Evolutionary conservation across 106 monocot genomes (phyloP), one percentile per base, ranked within the genome.

Genomic region (Apostasia shenzhenica): DNA sequence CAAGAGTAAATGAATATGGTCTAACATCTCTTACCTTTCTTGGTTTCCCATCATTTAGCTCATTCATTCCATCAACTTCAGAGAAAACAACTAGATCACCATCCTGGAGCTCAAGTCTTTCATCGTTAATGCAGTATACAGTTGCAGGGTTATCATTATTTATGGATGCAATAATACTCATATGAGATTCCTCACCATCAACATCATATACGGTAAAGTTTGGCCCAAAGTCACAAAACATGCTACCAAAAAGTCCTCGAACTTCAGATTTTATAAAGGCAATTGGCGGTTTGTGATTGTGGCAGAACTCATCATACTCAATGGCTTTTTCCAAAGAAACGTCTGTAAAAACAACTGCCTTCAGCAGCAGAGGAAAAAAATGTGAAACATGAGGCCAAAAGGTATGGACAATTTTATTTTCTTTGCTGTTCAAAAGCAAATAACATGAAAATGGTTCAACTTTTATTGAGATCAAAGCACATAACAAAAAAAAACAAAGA

Each of bases 341-440:
- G 45, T 97, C 97, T 69, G 97, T 97, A 66, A 97, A 92, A 58
- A 97, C 83, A 40, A 97, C 92, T 71, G 84, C 92, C 97, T 97
- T 84, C 59, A 82, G 4, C 46, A 55, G 26, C 26, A 26, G 26
- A 26, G 26, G 26, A 26, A 26, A 26, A 26, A 26, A 26, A 59
- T 45, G 62, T 45, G 45, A 39, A 45, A n/a, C 45, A 37, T 63
- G 13, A 42, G 8, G 45, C 41, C 5, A 8, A 59, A 13, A 63
- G 1, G 42, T 63, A 45, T 4, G n/a, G 45, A 50, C 50, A 50
- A 50, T 50, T 26, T 26, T 26, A 26, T 26, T 26, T 26, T 26
- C 26, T 26, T 26, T 26, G 26, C 26, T 26, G 26, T 26, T 26
- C 26, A 26, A 26, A 26, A 26, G 26, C 26, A 26, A 26, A 26